These are phyloP conservation scores for Galerina sulciceps DNA, from an alignment of 768 basidiomycete species.

Conservation along the genomic window DNA sequence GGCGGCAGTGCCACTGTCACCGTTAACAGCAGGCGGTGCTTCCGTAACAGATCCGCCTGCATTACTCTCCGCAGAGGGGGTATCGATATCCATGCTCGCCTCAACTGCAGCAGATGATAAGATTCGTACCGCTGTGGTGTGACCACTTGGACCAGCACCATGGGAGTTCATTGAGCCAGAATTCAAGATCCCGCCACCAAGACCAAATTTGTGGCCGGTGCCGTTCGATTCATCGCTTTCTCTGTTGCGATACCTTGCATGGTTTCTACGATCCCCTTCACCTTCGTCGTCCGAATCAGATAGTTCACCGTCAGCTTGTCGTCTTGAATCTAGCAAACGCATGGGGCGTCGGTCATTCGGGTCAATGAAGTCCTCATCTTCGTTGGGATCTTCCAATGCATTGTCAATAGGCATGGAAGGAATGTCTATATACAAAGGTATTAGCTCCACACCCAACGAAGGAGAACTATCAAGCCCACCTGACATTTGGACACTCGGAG, in stretches of 20 bases:
- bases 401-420: constrained; percentile 86
- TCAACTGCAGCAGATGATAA: constrained; percentile 34
- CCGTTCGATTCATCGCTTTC: constrained; percentile 52
- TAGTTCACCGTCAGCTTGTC: constrained; percentile 86
- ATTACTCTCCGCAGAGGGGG: constrained; percentile 36
- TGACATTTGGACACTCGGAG: constrained; percentile 92
- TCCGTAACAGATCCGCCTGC: constrained; percentile 13
- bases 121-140: constrained; percentile 57
- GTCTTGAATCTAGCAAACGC: constrained; percentile 76
- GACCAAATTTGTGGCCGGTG: constrained; percentile 60
- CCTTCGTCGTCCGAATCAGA: constrained; percentile 99
- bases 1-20: neutral
- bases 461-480: constrained; percentile 46
- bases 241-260: constrained; percentile 58
- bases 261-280: constrained; percentile 80
- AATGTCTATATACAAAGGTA: constrained; percentile 57
- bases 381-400: constrained; percentile 76
- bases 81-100: constrained; percentile 48
- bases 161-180: constrained; percentile 64
- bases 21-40: neutral
- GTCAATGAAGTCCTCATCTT: constrained; percentile 83
- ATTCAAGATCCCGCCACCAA: constrained; percentile 73
- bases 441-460: neutral
- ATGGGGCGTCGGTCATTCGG: constrained; percentile 78
- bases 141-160: constrained; percentile 77